Conservation (phyloP, 495 filamentous ascomycete species). For the Xylaria grammica region DNA sequence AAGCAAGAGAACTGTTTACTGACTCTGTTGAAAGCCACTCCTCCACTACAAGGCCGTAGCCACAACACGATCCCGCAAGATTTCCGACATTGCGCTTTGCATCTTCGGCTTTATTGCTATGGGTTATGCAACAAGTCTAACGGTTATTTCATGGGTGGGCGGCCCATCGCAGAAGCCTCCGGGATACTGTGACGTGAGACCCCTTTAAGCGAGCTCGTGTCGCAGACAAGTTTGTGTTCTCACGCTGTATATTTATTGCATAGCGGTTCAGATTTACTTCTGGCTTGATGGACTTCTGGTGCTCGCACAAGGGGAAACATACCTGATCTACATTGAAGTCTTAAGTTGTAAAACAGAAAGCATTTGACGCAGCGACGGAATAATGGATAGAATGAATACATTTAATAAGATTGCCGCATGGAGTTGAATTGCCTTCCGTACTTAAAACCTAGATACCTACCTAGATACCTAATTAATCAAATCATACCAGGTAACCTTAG, state of each 20-base stretch:
- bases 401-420: not conserved
- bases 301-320: not conserved
- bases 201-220: slow-evolving; percentile 20
- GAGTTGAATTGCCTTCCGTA: not conserved
- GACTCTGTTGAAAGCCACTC: slow-evolving; percentile 65
- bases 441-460: no score
- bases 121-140: slow-evolving; percentile 86
- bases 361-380: not conserved
- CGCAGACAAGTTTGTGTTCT: not conserved
- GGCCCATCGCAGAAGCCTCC: slow-evolving; percentile 45
- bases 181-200: slow-evolving; percentile 53
- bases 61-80: slow-evolving; percentile 62
- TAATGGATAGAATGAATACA: slow-evolving; percentile 10
- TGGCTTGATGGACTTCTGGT: slow-evolving; percentile 2
- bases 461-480: no score
- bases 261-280: slow-evolving; percentile 21
- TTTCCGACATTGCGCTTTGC: slow-evolving; percentile 74
- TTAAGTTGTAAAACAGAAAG: not conserved
- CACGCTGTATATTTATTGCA: slow-evolving; percentile 17
- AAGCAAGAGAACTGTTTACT: not conserved
- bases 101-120: slow-evolving; percentile 85
- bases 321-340: slow-evolving; percentile 8
- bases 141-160: slow-evolving; percentile 78
- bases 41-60: slow-evolving; percentile 85
- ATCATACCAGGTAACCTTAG: no score